phyloP scores from a whole-genome alignment of 768 basidiomycete genomes.

The Boletales sp. region DNA sequence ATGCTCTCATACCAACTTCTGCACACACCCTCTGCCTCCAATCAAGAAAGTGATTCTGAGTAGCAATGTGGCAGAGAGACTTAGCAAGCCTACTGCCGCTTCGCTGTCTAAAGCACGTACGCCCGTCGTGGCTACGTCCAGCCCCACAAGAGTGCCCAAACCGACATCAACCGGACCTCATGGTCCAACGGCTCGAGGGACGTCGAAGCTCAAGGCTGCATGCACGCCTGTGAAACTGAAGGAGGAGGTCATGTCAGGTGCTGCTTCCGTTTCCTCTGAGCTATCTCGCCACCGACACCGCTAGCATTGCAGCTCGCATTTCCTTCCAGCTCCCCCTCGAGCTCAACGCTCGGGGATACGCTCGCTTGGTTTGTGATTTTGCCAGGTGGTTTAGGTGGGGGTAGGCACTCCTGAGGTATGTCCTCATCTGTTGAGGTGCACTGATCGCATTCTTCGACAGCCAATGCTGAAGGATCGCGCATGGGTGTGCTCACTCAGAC shows the following conservation, averaged over 20 bases:
- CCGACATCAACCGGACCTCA: constrained; percentile 29
- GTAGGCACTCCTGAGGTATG: too few species aligned
- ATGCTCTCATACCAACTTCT: constrained; percentile 49
- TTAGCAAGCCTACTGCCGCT: constrained; percentile 82
- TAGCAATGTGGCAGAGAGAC: constrained; percentile 54
- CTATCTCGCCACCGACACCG: too few species aligned
- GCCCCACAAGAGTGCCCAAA: constrained; percentile 26
- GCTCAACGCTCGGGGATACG: too few species aligned
- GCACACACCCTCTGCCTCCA: constrained; percentile 43
- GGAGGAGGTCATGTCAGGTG: constrained; percentile 12
- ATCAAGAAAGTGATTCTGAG: constrained; percentile 54
- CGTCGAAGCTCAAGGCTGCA: constrained; percentile 26
- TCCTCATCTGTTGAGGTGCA: too few species aligned
- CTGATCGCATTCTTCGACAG: too few species aligned
- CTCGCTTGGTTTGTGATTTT: too few species aligned
- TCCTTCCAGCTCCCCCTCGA: too few species aligned
- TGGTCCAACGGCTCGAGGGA: constrained; percentile 24
- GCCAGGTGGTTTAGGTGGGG: too few species aligned
- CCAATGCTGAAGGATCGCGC: too few species aligned
- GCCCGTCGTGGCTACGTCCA: constrained; percentile 12
- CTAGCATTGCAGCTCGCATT: too few species aligned
- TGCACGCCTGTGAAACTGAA: constrained; percentile 25
- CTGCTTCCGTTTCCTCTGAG: constrained; percentile 26
- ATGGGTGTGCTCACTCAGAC: too few species aligned
- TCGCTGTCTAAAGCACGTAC: constrained; percentile 61